A percentile compares a stretch with the other conserved stretches of the same genome.
These are phyloP conservation scores for Themeda triandra DNA, from an alignment of 176 grass and related monocot species.

Conservation along the genomic window DNA sequence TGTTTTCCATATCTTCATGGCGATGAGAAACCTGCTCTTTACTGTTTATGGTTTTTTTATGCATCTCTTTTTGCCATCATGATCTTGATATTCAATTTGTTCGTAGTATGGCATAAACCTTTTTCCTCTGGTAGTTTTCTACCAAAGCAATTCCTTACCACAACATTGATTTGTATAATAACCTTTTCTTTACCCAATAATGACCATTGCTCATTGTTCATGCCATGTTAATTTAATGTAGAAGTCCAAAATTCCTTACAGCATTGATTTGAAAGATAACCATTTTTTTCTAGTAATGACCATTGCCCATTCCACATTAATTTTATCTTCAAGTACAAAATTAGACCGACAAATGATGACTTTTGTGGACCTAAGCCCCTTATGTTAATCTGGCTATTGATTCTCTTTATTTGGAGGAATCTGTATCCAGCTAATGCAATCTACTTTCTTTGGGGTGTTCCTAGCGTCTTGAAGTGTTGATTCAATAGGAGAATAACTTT, in stretches of 20 bases:
- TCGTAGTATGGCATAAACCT: neutral
- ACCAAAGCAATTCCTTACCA: neutral
- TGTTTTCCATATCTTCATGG: neutral
- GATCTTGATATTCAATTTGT: neutral
- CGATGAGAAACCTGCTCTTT: neutral
- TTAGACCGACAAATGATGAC: neutral
- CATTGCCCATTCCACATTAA: neutral
- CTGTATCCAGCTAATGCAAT: neutral
- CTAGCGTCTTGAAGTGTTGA: neutral
- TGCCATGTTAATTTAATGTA: neutral
- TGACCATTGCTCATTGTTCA: neutral
- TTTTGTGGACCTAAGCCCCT: neutral
- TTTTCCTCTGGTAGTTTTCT: neutral
- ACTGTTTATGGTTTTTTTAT: neutral
- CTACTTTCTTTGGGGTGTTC: neutral
- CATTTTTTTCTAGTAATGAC: neutral
- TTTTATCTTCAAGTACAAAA: neutral
- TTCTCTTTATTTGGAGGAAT: neutral
- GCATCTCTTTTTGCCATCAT: neutral
- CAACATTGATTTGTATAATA: neutral
- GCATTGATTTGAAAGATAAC: neutral
- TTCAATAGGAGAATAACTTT: neutral
- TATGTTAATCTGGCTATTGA: neutral
- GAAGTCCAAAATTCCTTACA: neutral
- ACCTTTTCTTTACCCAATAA: neutral